These are phyloP conservation scores for Fonsecaea monophora DNA, from an alignment of 2,329 filamentous ascomycete species.

Conservation along the genomic window DNA sequence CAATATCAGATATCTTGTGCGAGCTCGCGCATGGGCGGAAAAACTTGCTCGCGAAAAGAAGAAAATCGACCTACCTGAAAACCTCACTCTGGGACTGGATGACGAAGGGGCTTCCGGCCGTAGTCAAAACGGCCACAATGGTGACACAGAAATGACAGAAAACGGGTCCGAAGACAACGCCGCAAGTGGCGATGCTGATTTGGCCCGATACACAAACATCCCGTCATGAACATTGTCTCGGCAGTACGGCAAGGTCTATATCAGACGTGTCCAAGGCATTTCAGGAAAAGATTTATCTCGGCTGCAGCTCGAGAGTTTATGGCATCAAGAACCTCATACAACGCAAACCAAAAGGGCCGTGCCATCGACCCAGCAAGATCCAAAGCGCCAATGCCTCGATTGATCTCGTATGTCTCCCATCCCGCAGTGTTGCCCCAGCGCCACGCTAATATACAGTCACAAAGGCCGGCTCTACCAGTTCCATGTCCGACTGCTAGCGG, in stretches of 20 bases:
- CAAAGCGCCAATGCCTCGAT: constrained; percentile 2
- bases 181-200: constrained; percentile 24
- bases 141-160: constrained; percentile 40
- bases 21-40: constrained; percentile 86
- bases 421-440: constrained; percentile 5
- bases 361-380: neutral
- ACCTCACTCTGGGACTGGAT: constrained; percentile 54
- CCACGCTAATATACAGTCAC: constrained; percentile 21
- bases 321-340: neutral
- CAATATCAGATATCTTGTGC: constrained; percentile 79
- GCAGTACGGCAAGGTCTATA: neutral
- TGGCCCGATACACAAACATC: constrained; percentile 35
- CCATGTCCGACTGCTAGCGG: constrained; percentile 88
- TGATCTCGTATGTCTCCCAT: constrained; percentile 15
- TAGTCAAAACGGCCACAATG: constrained; percentile 34
- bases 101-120: constrained; percentile 26
- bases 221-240: constrained; percentile 15
- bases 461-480: constrained; percentile 70
- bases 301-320: neutral
- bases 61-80: constrained; percentile 53
- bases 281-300: neutral
- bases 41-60: constrained; percentile 55
- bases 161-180: constrained; percentile 28
- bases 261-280: neutral
- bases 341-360: neutral